Conservation (phyloP, 768 basidiomycete genomes). For the Lentinula detonsa region DNA sequence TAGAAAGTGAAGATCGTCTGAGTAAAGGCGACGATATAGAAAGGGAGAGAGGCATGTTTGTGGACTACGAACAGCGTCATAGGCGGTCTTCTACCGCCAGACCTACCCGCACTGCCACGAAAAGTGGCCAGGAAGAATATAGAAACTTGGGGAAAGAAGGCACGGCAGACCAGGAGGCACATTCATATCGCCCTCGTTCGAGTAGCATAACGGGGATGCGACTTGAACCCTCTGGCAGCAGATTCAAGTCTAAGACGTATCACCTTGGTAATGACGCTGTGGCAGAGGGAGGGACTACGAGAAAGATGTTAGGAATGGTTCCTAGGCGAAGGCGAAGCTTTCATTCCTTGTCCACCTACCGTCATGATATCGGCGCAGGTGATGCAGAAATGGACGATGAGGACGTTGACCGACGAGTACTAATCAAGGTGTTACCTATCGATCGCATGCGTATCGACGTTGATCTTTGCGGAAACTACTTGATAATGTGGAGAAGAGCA, state of each 20-base stretch:
- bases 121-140: background rate
- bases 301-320: slow-evolving; percentile 24
- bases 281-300: slow-evolving; percentile 7
- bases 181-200: background rate
- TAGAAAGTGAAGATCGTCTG: slow-evolving; percentile 19
- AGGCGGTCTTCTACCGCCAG: background rate
- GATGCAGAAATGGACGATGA: background rate
- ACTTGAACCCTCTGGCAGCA: background rate
- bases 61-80: slow-evolving; percentile 20
- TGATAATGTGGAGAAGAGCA: slow-evolving; percentile 64
- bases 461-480: slow-evolving; percentile 67
- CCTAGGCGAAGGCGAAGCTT: slow-evolving; percentile 23
- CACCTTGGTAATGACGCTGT: background rate
- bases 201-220: background rate
- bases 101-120: background rate
- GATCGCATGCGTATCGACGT: slow-evolving; percentile 78
- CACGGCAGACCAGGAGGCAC: background rate
- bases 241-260: background rate
- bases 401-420: background rate
- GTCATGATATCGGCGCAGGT: background rate
- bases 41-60: slow-evolving; percentile 14
- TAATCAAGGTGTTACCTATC: slow-evolving; percentile 33
- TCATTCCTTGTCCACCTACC: slow-evolving; percentile 1
- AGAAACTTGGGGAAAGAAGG: background rate
- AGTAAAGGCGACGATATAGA: slow-evolving; percentile 19